phyloP scores from a whole-genome alignment of 768 basidiomycete genomes.

The Kwoniella bestiolae region DNA sequence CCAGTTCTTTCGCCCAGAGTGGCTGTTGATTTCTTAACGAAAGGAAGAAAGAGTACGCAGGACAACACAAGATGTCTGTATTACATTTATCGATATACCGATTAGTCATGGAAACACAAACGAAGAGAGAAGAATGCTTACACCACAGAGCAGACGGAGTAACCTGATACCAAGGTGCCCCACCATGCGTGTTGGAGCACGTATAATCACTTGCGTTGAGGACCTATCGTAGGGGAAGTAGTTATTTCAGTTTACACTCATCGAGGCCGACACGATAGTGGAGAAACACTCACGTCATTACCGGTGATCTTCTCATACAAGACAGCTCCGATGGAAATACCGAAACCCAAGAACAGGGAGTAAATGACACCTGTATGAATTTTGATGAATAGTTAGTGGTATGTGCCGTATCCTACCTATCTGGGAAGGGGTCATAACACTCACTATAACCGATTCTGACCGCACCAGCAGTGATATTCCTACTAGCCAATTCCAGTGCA shows the following conservation, averaged over 20 bases:
- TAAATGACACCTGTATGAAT: conserved; percentile 65
- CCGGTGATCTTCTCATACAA: conserved; percentile 67
- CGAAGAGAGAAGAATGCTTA: conserved; percentile 53
- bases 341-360: conserved; percentile 66
- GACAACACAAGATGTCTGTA: conserved; percentile 58
- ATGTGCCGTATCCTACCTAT: background rate
- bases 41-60: conserved; percentile 57
- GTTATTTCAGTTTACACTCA: background rate
- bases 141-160: conserved; percentile 77
- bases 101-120: background rate
- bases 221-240: conserved; percentile 45
- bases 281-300: conserved; percentile 31
- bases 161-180: conserved; percentile 73
- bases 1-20: conserved; percentile 56
- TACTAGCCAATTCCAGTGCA: conserved; percentile 75
- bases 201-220: conserved; percentile 65
- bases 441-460: conserved; percentile 76
- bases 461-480: conserved; percentile 81
- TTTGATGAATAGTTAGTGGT: background rate
- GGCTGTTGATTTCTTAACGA: conserved; percentile 59
- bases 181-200: conserved; percentile 66
- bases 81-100: background rate
- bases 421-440: background rate
- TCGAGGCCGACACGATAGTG: background rate
- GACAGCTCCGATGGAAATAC: conserved; percentile 77